Evolutionary conservation across 2,329 filamentous ascomycete species (phyloP).

Genomic region (Emericellopsis cladophorae): DNA sequence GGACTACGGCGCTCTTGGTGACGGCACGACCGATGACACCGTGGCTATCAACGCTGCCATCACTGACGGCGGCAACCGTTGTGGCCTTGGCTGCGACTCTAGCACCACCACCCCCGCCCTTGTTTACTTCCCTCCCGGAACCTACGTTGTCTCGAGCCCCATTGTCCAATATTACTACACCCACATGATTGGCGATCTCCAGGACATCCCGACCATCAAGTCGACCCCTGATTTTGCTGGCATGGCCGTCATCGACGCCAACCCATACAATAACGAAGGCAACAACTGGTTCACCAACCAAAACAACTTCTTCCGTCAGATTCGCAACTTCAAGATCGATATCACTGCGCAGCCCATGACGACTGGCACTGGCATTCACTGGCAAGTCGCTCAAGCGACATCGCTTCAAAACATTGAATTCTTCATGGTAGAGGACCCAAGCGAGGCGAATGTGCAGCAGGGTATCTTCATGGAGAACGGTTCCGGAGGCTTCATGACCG

Average conservation of each 20-base stretch:
- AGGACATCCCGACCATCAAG: slow-evolving; percentile 62
- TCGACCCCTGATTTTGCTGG: slow-evolving; percentile 60
- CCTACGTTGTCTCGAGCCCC: slow-evolving; percentile 68
- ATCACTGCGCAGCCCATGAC: slow-evolving; percentile 49
- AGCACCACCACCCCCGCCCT: slow-evolving; percentile 73
- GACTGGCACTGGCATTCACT: slow-evolving; percentile 62
- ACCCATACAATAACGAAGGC: slow-evolving; percentile 59
- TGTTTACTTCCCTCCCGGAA: slow-evolving; percentile 85
- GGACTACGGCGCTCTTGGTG: slow-evolving; percentile 62
- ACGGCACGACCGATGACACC: slow-evolving; percentile 67
- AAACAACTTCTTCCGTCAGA: slow-evolving; percentile 72
- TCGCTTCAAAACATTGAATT: slow-evolving; percentile 72
- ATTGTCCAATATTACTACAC: slow-evolving; percentile 87
- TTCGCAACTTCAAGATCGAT: slow-evolving; percentile 75
- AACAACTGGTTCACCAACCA: slow-evolving; percentile 69
- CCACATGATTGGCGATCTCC: slow-evolving; percentile 75
- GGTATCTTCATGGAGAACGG: slow-evolving; percentile 81
- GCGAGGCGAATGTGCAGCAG: slow-evolving; percentile 53
- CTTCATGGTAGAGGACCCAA: slow-evolving; percentile 59
- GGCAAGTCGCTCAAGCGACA: slow-evolving; percentile 77
- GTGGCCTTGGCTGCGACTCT: slow-evolving; percentile 71
- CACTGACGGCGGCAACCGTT: slow-evolving; percentile 65
- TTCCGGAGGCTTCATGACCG: slow-evolving; percentile 72
- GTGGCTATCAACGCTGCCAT: slow-evolving; percentile 79
- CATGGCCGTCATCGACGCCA: slow-evolving; percentile 79